Evolutionary conservation across 2,329 filamentous ascomycete genomes (phyloP), one percentile per base, ranked within the genome.

Genomic region (Cercospora zeina): DNA sequence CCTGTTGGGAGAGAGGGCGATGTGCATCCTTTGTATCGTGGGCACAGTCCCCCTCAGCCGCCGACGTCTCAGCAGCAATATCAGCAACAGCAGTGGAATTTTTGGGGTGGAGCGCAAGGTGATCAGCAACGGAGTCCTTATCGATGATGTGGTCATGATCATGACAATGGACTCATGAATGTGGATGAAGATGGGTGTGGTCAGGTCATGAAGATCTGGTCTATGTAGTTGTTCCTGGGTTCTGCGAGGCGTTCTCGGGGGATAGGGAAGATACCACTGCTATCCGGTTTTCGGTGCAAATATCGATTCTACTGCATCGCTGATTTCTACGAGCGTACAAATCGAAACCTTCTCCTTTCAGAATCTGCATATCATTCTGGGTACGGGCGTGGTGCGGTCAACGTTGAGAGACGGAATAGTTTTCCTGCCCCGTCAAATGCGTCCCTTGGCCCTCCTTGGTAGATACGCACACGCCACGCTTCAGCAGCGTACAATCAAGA

Each of bases 1-100:
- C 16, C 64, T 9, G 39, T 54, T n/a, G 62, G 59, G 2, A 47
- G 58, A 16, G 57, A 57, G 36, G 63, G 62, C n/a, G 49, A 51
- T 9, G 56, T 68, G 7, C 67, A 68, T 53, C 67, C 67, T 37
- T 55, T 59, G 4, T 54, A 64, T 54, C 34, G 63, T 45, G 63
- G 60, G 31, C 51, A 60, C 14, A 59, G 42, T 27, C 62, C 62
- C 27, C 62, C 62, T n/a, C 58, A 55, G 34, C 59, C 53, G 9
- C 36, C 51, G 11, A 3, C 11, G 37, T 45, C 47, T 9, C 31
- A 56, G 21, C 57, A 50, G 10, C 24, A 30, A 11, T 27, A 27
- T 27, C 24, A 27, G 24, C 24, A 27, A 27, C 24, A 27, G 24
- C 54, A 47, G n/a, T 67, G 65, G 65, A 62, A 65, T 61, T 50